Evolutionary conservation across 164 flowering plant species (phyloP).

Genomic region (Nymphaea thermarum): DNA sequence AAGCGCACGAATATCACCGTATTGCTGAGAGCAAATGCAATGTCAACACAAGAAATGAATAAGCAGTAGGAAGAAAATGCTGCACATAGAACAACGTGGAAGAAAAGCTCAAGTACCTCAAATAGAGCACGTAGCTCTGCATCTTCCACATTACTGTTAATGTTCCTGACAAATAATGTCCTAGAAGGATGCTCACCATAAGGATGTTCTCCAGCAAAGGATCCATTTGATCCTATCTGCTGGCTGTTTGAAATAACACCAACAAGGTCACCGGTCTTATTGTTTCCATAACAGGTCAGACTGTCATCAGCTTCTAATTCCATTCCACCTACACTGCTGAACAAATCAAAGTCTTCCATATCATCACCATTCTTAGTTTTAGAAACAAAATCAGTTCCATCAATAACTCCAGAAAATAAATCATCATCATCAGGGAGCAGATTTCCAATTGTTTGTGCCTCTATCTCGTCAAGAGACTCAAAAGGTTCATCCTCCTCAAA

Average conservation of each 20-base stretch:
- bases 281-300: slow-evolving; percentile 6
- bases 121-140: slow-evolving; percentile 42
- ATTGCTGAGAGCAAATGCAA: slow-evolving; percentile 31
- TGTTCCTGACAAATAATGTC: slow-evolving; percentile 64
- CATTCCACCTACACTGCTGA: slow-evolving; percentile 46
- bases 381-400: slow-evolving; percentile 22
- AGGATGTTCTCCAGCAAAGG: slow-evolving; percentile 28
- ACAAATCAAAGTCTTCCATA: slow-evolving; percentile 40
- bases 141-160: slow-evolving; percentile 53
- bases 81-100: neutral
- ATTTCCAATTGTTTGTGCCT: slow-evolving; percentile 57
- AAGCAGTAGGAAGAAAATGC: neutral
- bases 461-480: slow-evolving; percentile 48
- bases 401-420: slow-evolving; percentile 37
- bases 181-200: slow-evolving; percentile 54
- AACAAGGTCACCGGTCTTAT: slow-evolving; percentile 10
- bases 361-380: slow-evolving; percentile 22
- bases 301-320: slow-evolving; percentile 44
- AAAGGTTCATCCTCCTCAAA: slow-evolving; percentile 44
- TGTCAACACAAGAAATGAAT: neutral
- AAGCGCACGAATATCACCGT: slow-evolving; percentile 57
- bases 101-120: slow-evolving; percentile 29
- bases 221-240: slow-evolving; percentile 15
- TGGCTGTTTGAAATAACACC: slow-evolving; percentile 15
- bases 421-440: slow-evolving; percentile 70